These are phyloP conservation scores for Lactarius vividus DNA, from an alignment of 768 basidiomycete genomes.

Conservation along the genomic window DNA sequence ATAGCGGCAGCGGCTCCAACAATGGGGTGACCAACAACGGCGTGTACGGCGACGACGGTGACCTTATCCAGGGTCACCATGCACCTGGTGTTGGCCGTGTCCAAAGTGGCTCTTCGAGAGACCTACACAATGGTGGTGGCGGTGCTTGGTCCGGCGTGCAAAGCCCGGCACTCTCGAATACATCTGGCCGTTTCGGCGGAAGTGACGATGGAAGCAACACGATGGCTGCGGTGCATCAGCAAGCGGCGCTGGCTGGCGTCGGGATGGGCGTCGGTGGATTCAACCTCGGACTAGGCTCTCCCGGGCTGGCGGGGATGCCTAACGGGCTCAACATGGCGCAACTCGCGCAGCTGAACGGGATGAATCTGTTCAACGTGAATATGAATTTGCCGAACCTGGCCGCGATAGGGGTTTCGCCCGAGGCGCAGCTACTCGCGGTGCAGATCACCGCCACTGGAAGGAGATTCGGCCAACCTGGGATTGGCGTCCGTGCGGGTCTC, in stretches of 20 bases:
- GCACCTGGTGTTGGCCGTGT: constrained; percentile 48
- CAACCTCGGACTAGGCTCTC: too few species aligned
- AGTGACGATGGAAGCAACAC: too few species aligned
- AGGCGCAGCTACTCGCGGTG: constrained; percentile 48
- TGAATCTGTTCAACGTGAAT: neutral
- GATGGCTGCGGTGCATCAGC: too few species aligned
- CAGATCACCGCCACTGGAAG: constrained; percentile 58
- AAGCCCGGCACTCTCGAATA: too few species aligned
- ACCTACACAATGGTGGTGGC: too few species aligned
- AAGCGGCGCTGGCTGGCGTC: too few species aligned
- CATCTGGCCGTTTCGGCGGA: too few species aligned
- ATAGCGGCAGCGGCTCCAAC: constrained; percentile 7
- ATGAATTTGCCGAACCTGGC: constrained; percentile 50
- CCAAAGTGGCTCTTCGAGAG: too few species aligned
- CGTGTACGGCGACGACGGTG: constrained; percentile 54
- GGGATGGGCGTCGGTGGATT: too few species aligned
- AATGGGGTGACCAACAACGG: constrained; percentile 32
- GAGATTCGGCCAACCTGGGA: constrained; percentile 55
- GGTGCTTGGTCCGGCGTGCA: too few species aligned
- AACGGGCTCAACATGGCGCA: neutral
- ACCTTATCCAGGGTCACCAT: constrained; percentile 39
- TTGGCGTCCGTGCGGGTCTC: constrained; percentile 24
- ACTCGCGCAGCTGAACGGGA: neutral
- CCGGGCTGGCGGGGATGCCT: too few species aligned
- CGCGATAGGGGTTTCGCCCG: constrained; percentile 72